Evolutionary conservation across 768 basidiomycete genomes (phyloP).

Genomic region (Auricularia heimuer): DNA sequence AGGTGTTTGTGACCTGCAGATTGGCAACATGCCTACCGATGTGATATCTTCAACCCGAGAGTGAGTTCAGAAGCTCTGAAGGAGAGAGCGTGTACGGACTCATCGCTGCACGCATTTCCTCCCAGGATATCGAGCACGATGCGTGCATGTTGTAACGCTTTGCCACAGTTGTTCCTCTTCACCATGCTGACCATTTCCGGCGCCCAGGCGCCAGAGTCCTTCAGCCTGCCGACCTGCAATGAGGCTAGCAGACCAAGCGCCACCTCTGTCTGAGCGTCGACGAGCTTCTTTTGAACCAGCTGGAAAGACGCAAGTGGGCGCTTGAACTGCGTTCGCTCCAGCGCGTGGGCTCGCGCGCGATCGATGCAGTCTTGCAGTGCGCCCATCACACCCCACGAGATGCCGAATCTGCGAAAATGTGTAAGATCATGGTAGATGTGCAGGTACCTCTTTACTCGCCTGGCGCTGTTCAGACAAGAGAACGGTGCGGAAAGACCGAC

Average conservation of each 20-base stretch:
- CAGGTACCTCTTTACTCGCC: slow-evolving; percentile 25
- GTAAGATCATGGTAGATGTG: not conserved
- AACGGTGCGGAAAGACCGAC: slow-evolving; percentile 78
- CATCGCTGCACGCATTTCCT: slow-evolving; percentile 88
- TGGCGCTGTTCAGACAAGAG: slow-evolving; percentile 84
- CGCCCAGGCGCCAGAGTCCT: slow-evolving; percentile 54
- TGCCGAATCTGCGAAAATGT: slow-evolving; percentile 49
- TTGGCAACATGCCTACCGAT: slow-evolving; percentile 93
- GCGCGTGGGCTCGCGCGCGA: slow-evolving; percentile 69
- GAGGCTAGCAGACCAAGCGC: slow-evolving; percentile 69
- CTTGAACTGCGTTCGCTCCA: slow-evolving; percentile 84
- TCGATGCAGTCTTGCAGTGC: slow-evolving; percentile 85
- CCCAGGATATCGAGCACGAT: slow-evolving; percentile 83
- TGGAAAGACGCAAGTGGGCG: slow-evolving; percentile 91
- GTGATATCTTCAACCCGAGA: slow-evolving; percentile 52
- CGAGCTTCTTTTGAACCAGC: slow-evolving; percentile 95
- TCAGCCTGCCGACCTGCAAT: slow-evolving; percentile 70
- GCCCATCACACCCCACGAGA: slow-evolving; percentile 94
- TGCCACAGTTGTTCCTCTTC: slow-evolving; percentile 93
- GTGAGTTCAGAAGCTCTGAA: not conserved
- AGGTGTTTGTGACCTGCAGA: slow-evolving; percentile 91
- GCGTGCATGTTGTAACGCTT: slow-evolving; percentile 77
- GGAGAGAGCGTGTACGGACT: slow-evolving; percentile 40
- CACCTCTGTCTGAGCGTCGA: slow-evolving; percentile 83
- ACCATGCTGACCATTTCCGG: slow-evolving; percentile 94